phyloP scores from a whole-genome alignment of 306 rosid species.

The Inga leiocalycina region DNA sequence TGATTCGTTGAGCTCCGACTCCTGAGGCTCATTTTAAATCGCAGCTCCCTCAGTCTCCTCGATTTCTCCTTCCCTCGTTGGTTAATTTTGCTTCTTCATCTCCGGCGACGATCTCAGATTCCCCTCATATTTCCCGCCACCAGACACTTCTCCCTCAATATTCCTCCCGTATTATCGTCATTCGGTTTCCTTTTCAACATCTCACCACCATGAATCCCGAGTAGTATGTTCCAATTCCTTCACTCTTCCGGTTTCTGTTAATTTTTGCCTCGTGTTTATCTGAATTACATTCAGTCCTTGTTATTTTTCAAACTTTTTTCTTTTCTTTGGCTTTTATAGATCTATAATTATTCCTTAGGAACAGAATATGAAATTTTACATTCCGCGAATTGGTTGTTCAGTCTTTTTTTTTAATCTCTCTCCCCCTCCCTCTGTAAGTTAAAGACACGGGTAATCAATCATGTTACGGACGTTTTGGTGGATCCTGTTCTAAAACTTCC shows the following conservation, averaged over 20 bases:
- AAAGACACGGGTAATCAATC: constrained; percentile 4
- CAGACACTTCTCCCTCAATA: background rate
- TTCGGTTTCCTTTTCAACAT: constrained; percentile 32
- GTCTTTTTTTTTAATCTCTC: background rate
- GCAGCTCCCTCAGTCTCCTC: constrained; percentile 21
- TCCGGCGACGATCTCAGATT: constrained; percentile 55
- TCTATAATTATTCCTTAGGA: constrained; percentile 34
- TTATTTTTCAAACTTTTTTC: background rate
- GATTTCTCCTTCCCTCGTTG: constrained; percentile 40
- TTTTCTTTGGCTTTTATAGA: constrained; percentile 37
- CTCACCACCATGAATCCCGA: constrained; percentile 85
- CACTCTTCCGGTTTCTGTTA: background rate
- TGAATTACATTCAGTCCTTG: background rate
- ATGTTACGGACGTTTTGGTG: constrained; percentile 6
- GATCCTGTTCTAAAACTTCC: constrained; percentile 26
- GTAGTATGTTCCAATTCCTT: constrained; percentile 61
- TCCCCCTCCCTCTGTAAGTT: too few relatives aligned
- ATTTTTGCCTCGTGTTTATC: background rate
- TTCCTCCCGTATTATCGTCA: constrained; percentile 10
- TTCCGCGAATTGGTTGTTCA: constrained; percentile 11
- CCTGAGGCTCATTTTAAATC: constrained; percentile 49
- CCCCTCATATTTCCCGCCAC: constrained; percentile 40
- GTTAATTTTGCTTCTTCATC: constrained; percentile 6
- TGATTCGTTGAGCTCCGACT: constrained; percentile 38
- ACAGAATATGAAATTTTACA: constrained; percentile 9